These are phyloP conservation scores for Penicillium parvum DNA, from an alignment of 495 filamentous ascomycete species.

Conservation along the genomic window DNA sequence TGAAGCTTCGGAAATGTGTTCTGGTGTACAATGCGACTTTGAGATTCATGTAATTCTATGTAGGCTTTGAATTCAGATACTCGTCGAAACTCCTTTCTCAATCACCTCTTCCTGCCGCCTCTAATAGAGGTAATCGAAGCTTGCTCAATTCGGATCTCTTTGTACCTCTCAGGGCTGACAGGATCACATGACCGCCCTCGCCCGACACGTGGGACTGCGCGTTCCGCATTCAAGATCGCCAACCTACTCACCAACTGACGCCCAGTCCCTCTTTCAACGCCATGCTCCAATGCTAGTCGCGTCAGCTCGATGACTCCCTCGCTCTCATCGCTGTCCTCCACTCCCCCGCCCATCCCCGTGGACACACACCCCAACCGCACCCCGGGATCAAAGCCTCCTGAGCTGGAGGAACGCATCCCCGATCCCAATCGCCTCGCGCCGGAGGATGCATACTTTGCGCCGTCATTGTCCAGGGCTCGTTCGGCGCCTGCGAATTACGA, in stretches of 20 bases:
- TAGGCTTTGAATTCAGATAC: too few species aligned
- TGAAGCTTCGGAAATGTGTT: not conserved
- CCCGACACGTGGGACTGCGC: slow-evolving; percentile 18
- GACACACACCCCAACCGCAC: slow-evolving; percentile 43
- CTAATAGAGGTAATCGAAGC: too few species aligned
- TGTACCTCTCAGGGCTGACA: not conserved
- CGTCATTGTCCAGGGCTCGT: slow-evolving; percentile 53
- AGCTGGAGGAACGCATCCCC: slow-evolving; percentile 47
- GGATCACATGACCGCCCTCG: slow-evolving; percentile 12
- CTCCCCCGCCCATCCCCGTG: slow-evolving; percentile 41
- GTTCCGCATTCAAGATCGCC: slow-evolving; percentile 6
- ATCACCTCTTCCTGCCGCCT: too few species aligned
- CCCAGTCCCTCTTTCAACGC: slow-evolving; percentile 6
- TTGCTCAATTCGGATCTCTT: not conserved
- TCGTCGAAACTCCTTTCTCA: too few species aligned
- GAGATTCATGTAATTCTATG: too few species aligned
- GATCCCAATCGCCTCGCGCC: slow-evolving; percentile 65
- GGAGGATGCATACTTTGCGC: slow-evolving; percentile 73
- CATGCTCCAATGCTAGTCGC: slow-evolving; percentile 31
- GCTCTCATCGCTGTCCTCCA: slow-evolving; percentile 30
- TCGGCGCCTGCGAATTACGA: slow-evolving; percentile 40
- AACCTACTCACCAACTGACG: not conserved
- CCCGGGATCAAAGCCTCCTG: slow-evolving; percentile 34
- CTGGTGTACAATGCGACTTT: too few species aligned
- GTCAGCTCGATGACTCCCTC: slow-evolving; percentile 40